phyloP scores from a whole-genome alignment of 257 asterid species.

The Prunella vulgaris region DNA sequence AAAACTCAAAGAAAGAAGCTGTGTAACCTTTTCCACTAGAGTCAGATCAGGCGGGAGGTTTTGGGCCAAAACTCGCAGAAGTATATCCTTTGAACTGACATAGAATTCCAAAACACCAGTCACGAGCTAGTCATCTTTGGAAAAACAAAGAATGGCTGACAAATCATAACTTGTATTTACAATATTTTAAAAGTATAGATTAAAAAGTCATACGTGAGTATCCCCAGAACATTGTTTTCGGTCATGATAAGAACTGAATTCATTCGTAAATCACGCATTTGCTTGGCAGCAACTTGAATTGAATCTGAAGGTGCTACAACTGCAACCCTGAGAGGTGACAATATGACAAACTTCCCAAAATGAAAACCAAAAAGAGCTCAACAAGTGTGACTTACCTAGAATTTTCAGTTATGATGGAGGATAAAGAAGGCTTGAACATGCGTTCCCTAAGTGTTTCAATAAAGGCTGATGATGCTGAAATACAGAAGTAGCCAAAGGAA shows the following conservation, averaged over 20 bases:
- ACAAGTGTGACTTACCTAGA: slow-evolving; percentile 44
- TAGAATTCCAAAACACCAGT: slow-evolving; percentile 27
- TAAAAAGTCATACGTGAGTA: slow-evolving; percentile 63
- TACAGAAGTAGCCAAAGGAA: slow-evolving; percentile 14
- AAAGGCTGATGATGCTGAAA: slow-evolving; percentile 82
- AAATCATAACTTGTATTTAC: not conserved
- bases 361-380: slow-evolving; percentile 8
- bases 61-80: slow-evolving; percentile 86
- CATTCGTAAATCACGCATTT: slow-evolving; percentile 79
- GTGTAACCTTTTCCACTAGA: slow-evolving; percentile 73
- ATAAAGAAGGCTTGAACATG: slow-evolving; percentile 90
- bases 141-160: not conserved
- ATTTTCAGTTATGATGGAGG: slow-evolving; percentile 66
- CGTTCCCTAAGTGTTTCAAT: slow-evolving; percentile 88
- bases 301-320: slow-evolving; percentile 71
- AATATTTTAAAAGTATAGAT: not conserved
- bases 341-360: slow-evolving; percentile 23
- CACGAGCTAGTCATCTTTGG: slow-evolving; percentile 6
- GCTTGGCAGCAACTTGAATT: slow-evolving; percentile 81
- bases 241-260: slow-evolving; percentile 68
- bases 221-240: slow-evolving; percentile 77
- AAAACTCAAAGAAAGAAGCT: slow-evolving; percentile 15
- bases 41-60: slow-evolving; percentile 89
- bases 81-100: slow-evolving; percentile 80
- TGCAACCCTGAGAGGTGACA: slow-evolving; percentile 59